These are phyloP conservation scores for Chrysosporium queenslandicum DNA, from an alignment of 2,329 filamentous ascomycete genomes.

Conservation along the genomic window DNA sequence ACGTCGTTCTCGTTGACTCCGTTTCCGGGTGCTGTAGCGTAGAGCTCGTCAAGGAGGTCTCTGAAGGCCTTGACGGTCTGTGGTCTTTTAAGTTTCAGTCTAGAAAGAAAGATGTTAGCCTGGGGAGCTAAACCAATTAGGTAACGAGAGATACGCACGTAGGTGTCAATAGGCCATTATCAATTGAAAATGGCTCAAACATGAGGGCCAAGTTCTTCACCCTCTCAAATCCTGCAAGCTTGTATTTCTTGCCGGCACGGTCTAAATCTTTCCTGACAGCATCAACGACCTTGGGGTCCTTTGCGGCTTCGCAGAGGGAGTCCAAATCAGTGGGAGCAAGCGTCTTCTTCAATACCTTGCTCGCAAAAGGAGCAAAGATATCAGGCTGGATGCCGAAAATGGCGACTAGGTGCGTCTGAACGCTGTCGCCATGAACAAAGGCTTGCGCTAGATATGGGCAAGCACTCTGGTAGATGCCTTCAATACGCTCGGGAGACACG, in stretches of 20 bases:
- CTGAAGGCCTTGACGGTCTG: conserved; percentile 55
- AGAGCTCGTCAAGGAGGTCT: conserved; percentile 49
- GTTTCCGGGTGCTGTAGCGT: conserved; percentile 44
- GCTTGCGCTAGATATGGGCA: conserved; percentile 66
- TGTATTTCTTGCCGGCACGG: conserved; percentile 65
- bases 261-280: conserved; percentile 72
- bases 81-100: conserved; percentile 62
- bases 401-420: conserved; percentile 70
- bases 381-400: conserved; percentile 84
- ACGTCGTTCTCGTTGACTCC: conserved; percentile 26
- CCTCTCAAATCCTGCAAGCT: conserved; percentile 85
- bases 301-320: conserved; percentile 56
- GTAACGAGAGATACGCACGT: conserved; percentile 31
- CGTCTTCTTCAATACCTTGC: conserved; percentile 60
- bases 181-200: conserved; percentile 82
- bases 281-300: conserved; percentile 59
- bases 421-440: conserved; percentile 82
- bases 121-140: background rate
- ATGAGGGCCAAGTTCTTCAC: conserved; percentile 64
- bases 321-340: conserved; percentile 56
- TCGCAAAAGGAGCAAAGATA: conserved; percentile 69
- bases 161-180: conserved; percentile 65
- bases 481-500: conserved; percentile 91
- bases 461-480: conserved; percentile 84
- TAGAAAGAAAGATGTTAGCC: conserved; percentile 26